These are phyloP conservation scores for Solanum verrucosum DNA, from an alignment of 257 asterid genomes.

Conservation along the genomic window DNA sequence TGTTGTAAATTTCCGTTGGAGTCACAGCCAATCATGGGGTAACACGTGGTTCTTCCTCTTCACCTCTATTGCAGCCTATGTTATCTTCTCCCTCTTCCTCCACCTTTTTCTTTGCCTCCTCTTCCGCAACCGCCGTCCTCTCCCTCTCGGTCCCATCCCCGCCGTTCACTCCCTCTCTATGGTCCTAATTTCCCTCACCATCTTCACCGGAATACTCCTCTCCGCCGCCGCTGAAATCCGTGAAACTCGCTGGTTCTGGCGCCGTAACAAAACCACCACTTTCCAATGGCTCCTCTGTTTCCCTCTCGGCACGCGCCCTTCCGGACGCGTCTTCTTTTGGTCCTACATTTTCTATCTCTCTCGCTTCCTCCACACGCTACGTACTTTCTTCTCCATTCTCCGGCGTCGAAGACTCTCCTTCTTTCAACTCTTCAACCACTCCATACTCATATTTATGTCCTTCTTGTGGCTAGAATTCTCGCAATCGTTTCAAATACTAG, in stretches of 20 bases:
- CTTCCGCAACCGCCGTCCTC: slow-evolving; percentile 14
- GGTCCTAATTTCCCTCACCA: slow-evolving; percentile 10
- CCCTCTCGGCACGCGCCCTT: slow-evolving; percentile 17
- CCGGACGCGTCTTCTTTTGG: slow-evolving; percentile 37
- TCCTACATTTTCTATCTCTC: slow-evolving; percentile 27
- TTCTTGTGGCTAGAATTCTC: slow-evolving; percentile 90
- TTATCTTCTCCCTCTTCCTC: slow-evolving; percentile 5
- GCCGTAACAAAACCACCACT: slow-evolving; percentile 4
- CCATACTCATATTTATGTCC: slow-evolving; percentile 34
- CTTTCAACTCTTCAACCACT: slow-evolving; percentile 10
- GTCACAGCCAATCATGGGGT: slow-evolving; percentile 14
- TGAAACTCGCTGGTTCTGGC: slow-evolving; percentile 9
- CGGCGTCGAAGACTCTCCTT: slow-evolving; percentile 1
- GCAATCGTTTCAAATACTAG: slow-evolving; percentile 76
- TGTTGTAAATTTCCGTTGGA: slow-evolving; percentile 13
- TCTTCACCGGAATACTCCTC: slow-evolving; percentile 13
- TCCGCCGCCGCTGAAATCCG: slow-evolving; percentile 18
- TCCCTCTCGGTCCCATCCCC: slow-evolving; percentile 16
- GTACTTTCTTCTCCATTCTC: slow-evolving; percentile 5
- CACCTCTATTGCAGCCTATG: slow-evolving; percentile 5
- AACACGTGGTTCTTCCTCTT: slow-evolving; percentile 17
- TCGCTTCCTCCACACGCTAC: slow-evolving; percentile 9
- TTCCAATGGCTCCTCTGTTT: slow-evolving; percentile 20
- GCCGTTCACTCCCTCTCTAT: slow-evolving; percentile 14
- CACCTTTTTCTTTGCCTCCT: slow-evolving; percentile 1